Evolutionary conservation across 345 rosid species (phyloP).

Genomic region (Dipteronia sinensis): DNA sequence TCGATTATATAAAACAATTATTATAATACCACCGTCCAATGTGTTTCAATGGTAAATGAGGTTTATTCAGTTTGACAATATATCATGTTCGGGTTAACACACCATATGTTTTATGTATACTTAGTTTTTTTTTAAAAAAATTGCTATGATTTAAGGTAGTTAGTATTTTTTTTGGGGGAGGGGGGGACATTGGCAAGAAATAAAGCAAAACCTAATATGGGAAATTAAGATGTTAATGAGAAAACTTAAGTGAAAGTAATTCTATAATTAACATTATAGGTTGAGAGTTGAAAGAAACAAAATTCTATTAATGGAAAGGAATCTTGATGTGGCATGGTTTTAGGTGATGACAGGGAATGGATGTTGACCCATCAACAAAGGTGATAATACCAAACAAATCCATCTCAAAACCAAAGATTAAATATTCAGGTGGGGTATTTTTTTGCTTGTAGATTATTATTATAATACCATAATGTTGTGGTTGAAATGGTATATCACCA

Average conservation of each 20-base stretch:
- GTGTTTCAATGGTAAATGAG: too few relatives aligned
- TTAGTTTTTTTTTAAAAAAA: too few relatives aligned
- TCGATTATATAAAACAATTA: too few relatives aligned
- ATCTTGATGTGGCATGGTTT: slow-evolving; percentile 81
- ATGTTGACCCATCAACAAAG: slow-evolving; percentile 95
- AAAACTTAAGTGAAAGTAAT: neutral
- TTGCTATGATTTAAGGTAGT: neutral
- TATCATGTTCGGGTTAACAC: too few relatives aligned
- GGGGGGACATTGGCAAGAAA: slow-evolving; percentile 14
- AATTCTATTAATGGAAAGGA: slow-evolving; percentile 61
- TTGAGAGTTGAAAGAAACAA: slow-evolving; percentile 21
- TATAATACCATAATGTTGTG: slow-evolving; percentile 39
- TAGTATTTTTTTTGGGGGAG: neutral
- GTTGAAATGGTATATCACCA: slow-evolving; percentile 23
- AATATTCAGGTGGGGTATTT: slow-evolving; percentile 49
- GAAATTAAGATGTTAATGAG: slow-evolving; percentile 9
- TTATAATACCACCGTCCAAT: too few relatives aligned
- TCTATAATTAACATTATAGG: too few relatives aligned
- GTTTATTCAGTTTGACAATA: too few relatives aligned
- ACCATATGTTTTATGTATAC: too few relatives aligned
- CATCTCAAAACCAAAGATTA: slow-evolving; percentile 42
- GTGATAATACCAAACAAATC: slow-evolving; percentile 86
- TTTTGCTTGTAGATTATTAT: slow-evolving; percentile 26
- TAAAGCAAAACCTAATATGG: slow-evolving; percentile 23
- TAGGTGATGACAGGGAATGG: slow-evolving; percentile 95